Percentiles rank a stretch among this genome's conserved stretches.
These are phyloP conservation scores for Coemansia asiatica DNA, from an alignment of 192 early-diverging fungal species.

Conservation along the genomic window DNA sequence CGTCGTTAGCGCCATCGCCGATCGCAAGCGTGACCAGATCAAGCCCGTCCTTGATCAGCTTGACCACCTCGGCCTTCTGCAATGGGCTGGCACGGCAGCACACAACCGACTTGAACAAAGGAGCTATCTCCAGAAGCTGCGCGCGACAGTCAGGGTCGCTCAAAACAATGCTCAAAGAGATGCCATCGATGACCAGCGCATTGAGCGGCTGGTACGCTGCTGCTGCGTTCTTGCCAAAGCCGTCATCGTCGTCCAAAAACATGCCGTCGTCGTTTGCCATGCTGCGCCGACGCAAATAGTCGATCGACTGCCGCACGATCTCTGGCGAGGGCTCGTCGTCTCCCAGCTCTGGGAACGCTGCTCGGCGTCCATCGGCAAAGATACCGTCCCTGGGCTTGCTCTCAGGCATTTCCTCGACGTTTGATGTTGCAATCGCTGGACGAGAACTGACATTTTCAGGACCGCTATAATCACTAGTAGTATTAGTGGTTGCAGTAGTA, in stretches of 20 bases:
- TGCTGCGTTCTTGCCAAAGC: conserved; percentile 10
- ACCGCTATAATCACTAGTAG: not conserved
- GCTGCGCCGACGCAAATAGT: conserved; percentile 46
- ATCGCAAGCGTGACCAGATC: conserved; percentile 68
- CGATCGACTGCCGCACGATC: conserved; percentile 45
- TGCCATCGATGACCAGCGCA: conserved; percentile 86
- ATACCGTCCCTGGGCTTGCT: not conserved
- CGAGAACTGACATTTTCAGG: not conserved
- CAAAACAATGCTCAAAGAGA: conserved; percentile 58
- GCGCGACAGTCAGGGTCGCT: conserved; percentile 32
- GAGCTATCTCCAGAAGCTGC: conserved; percentile 64
- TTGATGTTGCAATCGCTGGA: too few species aligned
- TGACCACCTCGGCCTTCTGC: conserved; percentile 95
- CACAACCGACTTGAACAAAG: conserved; percentile 80
- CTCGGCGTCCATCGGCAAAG: conserved; percentile 1
- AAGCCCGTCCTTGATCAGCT: conserved; percentile 77
- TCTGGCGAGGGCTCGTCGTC: conserved; percentile 32
- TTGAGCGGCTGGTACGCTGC: conserved; percentile 45
- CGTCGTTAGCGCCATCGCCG: conserved; percentile 86
- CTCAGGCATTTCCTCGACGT: not conserved
- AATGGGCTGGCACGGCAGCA: conserved; percentile 91
- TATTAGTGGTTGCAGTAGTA: not conserved
- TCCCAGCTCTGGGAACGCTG: conserved; percentile 16
- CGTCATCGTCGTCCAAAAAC: conserved; percentile 8
- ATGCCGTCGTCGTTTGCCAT: conserved; percentile 17